Base-by-base conservation (phyloP, 129 eudicot genomes). In the Ambrosia trifida region DNA sequence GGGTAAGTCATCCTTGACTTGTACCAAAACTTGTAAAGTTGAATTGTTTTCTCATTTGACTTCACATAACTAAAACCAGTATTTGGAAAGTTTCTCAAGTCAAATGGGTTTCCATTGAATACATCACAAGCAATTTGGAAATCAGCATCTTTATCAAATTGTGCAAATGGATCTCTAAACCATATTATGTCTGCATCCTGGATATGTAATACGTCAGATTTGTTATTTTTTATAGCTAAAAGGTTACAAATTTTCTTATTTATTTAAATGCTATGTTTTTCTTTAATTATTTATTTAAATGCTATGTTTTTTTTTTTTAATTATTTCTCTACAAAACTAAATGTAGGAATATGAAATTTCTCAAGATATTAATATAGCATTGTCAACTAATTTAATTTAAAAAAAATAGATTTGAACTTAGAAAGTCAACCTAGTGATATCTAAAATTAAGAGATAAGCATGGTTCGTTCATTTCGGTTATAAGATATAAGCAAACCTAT, bases 141-240 rank as follows among this genome's bases (percentile, higher is more conserved):
- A 24, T 70, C 53, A 13, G 41, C 41, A 54, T 70, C 64, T 28
- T 69, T 70, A 12, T 70, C 52, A 70, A 70, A 56, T 8, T 20
- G 52, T 24, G 49, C 20, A 40, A 70, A 70, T 40, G 75, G 75
- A 40, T 70, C 75, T 53, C 75, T 70, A 56, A 70, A 70, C 75
- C 75, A 70, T 54, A 70, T 56, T 54, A 70, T 70, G 20, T 70
- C 75, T 70, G 75, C 65, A 56, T 70, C 75, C 75, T 70, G 65
- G 10, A 20, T 56, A 53, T 40, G 9, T 40, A 63, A 14, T 4
- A 67, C 5, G 33, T 5, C 12, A 35, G 19, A 17, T 2, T n/a
- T 17, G 9, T 44, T 0, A 20, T 40, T 1, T 36, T 18, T 66
- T 12, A 0, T 40, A 40, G 44, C 11, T 40, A 40, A 40, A 40